phyloP scores from a whole-genome alignment of 192 early-diverging fungal species.

The Paraglomus brasilianum region DNA sequence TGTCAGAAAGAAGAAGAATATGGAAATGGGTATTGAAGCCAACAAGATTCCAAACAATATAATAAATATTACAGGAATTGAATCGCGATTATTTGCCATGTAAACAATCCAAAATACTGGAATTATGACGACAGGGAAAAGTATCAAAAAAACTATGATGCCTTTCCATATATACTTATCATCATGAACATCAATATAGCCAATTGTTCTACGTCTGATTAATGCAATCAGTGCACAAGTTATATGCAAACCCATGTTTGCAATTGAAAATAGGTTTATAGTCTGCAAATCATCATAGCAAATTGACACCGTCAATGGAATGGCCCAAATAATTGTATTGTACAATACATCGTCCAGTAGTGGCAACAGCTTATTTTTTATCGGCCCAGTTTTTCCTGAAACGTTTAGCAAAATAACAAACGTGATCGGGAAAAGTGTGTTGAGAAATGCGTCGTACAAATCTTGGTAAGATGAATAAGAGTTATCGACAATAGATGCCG shows the following conservation, averaged over 20 bases:
- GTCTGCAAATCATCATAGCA: neutral
- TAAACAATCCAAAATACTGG: slow-evolving; percentile 9
- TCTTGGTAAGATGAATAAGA: slow-evolving; percentile 10
- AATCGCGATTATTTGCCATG: neutral
- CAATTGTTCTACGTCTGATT: too few relatives aligned
- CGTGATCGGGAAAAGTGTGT: slow-evolving; percentile 9
- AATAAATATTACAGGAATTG: slow-evolving; percentile 9
- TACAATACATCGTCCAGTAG: slow-evolving; percentile 27
- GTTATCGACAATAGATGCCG: slow-evolving; percentile 1
- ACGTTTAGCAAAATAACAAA: slow-evolving; percentile 10
- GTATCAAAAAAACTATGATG: too few relatives aligned
- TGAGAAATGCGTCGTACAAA: slow-evolving; percentile 9
- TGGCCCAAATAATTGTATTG: slow-evolving; percentile 19
- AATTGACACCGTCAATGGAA: slow-evolving; percentile 18
- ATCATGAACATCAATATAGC: too few relatives aligned
- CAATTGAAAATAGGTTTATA: slow-evolving; percentile 27
- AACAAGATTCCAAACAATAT: neutral
- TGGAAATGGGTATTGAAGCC: neutral
- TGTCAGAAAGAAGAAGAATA: neutral
- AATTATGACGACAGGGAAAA: neutral
- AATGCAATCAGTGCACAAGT: neutral
- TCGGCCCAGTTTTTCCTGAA: neutral
- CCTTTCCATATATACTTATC: too few relatives aligned
- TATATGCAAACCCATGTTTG: slow-evolving; percentile 25
- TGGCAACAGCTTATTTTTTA: slow-evolving; percentile 9